Conservation (phyloP, 805 yeast species). For the Dipodascopsis uninucleata region DNA sequence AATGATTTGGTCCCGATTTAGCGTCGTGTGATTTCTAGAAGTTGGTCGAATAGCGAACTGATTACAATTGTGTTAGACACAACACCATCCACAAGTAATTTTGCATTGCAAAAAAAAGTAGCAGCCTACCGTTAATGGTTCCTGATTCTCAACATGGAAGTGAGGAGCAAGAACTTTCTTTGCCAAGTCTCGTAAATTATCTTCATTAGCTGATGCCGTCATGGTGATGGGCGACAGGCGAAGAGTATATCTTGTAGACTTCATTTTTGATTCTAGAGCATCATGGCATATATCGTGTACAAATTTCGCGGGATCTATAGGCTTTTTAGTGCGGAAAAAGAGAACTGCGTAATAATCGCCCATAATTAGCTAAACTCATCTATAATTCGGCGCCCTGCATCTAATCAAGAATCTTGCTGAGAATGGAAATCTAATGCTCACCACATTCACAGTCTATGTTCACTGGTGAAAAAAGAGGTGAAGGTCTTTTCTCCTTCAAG, state of each 20-base stretch:
- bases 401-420: neutral
- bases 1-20: conserved; percentile 71
- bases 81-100: conserved; percentile 32
- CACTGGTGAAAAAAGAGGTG: conserved; percentile 51
- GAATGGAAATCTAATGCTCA: conserved; percentile 44
- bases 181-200: conserved; percentile 61
- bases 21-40: conserved; percentile 69
- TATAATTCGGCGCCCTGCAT: no score
- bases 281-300: conserved; percentile 64
- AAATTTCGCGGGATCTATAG: conserved; percentile 72
- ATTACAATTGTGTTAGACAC: neutral
- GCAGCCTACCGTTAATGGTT: conserved; percentile 14
- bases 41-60: conserved; percentile 77
- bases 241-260: conserved; percentile 73
- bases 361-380: neutral
- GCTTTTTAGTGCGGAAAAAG: conserved; percentile 74
- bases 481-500: conserved; percentile 43
- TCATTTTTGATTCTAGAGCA: conserved; percentile 41
- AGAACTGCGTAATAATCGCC: conserved; percentile 44
- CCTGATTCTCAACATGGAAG: conserved; percentile 50
- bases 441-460: conserved; percentile 77
- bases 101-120: neutral
- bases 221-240: conserved; percentile 74
- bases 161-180: conserved; percentile 60
- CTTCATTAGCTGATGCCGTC: conserved; percentile 68